A percentile compares a stretch with the other conserved stretches of the same genome.
phyloP scores from a whole-genome alignment of 495 filamentous ascomycete genomes.

The Elaphomyces granulatus region DNA sequence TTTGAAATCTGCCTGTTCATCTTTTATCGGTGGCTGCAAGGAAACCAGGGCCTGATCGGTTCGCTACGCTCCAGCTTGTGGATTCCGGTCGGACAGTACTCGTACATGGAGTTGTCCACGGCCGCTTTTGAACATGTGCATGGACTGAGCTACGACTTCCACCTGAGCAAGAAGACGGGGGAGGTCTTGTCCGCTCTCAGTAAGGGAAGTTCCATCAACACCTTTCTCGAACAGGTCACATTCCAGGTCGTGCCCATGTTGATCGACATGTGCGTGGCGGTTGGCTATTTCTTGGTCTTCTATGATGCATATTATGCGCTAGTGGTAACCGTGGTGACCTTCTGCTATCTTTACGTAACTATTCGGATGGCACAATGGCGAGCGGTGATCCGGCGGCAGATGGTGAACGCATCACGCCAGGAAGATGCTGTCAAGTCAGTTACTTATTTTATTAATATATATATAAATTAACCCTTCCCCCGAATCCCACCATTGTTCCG shows the following conservation, averaged over 20 bases:
- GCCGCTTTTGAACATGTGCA: conserved; percentile 97
- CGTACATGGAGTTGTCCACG: conserved; percentile 85
- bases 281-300: conserved; percentile 64
- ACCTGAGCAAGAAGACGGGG: conserved; percentile 90
- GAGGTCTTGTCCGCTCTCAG: conserved; percentile 90
- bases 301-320: conserved; percentile 91
- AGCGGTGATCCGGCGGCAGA: conserved; percentile 74
- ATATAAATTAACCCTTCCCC: not conserved
- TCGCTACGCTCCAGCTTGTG: conserved; percentile 70
- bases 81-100: conserved; percentile 94
- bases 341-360: conserved; percentile 89
- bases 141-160: conserved; percentile 86
- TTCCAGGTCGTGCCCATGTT: conserved; percentile 94
- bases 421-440: conserved; percentile 75
- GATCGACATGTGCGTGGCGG: conserved; percentile 73
- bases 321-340: conserved; percentile 81
- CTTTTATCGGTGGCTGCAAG: conserved; percentile 71
- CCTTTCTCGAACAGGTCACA: conserved; percentile 87
- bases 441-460: too few species aligned
- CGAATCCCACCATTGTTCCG: not conserved
- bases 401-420: conserved; percentile 87
- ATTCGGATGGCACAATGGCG: conserved; percentile 91
- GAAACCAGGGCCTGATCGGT: conserved; percentile 70
- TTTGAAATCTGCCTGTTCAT: conserved; percentile 63
- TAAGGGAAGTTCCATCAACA: conserved; percentile 92